Evolutionary conservation across 1,139 yeast genomes (phyloP).

Genomic region (Saccharomyces hybrid): DNA sequence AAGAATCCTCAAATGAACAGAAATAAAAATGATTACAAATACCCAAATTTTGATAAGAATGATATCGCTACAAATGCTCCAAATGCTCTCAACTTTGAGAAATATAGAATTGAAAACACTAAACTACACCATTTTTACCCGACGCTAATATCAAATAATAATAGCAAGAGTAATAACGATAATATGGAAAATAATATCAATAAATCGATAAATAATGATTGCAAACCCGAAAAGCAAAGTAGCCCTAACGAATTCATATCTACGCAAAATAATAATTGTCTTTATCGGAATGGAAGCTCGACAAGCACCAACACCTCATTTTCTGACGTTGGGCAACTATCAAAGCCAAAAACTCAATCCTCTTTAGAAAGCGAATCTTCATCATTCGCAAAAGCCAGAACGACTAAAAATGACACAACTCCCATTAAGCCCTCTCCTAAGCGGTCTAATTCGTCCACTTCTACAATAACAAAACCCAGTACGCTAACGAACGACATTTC

Average conservation of each 20-base stretch:
- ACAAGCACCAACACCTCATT: conserved; percentile 3
- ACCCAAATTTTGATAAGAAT: neutral
- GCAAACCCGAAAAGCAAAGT: neutral
- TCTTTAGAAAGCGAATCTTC: conserved; percentile 9
- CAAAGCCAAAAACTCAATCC: conserved; percentile 15
- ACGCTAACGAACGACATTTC: conserved; percentile 3
- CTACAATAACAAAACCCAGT: neutral
- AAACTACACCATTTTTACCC: conserved; percentile 2
- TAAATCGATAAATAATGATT: neutral
- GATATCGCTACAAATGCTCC: neutral
- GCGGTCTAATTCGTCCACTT: conserved; percentile 2
- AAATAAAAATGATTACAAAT: neutral
- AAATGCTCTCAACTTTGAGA: conserved; percentile 2
- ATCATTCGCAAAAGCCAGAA: conserved; percentile 6
- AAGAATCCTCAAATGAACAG: neutral
- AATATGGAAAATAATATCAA: neutral
- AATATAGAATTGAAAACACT: conserved; percentile 3
- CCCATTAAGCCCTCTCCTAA: neutral
- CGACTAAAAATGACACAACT: conserved; percentile 1
- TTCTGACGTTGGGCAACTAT: conserved; percentile 8
- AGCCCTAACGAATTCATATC: neutral
- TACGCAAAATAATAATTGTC: neutral
- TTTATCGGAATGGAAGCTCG: conserved; percentile 2
- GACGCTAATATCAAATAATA: neutral
- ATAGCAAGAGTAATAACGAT: neutral